Evolutionary conservation across 495 filamentous ascomycete genomes (phyloP).

Genomic region (Penicillium paxilli): DNA sequence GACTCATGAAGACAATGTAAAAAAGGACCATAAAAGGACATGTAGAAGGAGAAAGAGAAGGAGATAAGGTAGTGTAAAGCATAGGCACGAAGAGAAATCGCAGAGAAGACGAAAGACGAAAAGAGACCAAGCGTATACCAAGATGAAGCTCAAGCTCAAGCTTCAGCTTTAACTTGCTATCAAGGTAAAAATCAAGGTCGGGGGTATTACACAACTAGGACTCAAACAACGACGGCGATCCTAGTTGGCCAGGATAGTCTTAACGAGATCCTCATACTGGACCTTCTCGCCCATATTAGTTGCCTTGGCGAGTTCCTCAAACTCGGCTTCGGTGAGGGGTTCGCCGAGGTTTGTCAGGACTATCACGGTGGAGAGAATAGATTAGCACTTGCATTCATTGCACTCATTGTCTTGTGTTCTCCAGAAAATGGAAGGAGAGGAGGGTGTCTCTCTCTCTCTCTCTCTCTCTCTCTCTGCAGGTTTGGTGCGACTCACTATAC

Average conservation of each 20-base stretch:
- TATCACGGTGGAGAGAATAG: constrained; percentile 14
- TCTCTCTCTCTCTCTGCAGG: too few relatives aligned
- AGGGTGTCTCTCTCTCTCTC: too few relatives aligned
- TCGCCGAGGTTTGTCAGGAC: constrained; percentile 96
- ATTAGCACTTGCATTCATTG: neutral
- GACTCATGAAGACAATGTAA: too few relatives aligned
- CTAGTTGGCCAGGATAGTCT: constrained; percentile 92
- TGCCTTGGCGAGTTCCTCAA: constrained; percentile 95
- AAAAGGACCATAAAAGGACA: too few relatives aligned
- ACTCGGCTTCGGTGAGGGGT: constrained; percentile 98
- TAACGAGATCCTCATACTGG: constrained; percentile 94
- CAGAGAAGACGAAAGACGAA: too few relatives aligned
- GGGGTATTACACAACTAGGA: too few relatives aligned
- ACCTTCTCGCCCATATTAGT: constrained; percentile 95
- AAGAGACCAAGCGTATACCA: too few relatives aligned
- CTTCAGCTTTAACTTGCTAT: too few relatives aligned
- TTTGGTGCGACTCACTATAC: constrained; percentile 66
- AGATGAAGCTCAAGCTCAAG: too few relatives aligned
- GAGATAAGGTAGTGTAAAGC: neutral
- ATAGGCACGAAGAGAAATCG: neutral
- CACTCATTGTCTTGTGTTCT: neutral
- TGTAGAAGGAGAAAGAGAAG: neutral
- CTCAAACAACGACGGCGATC: neutral
- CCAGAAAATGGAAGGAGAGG: too few relatives aligned
- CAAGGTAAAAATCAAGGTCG: too few relatives aligned